Evolutionary conservation across 1,139 yeast species (phyloP).

Genomic region (Pichia sp.): DNA sequence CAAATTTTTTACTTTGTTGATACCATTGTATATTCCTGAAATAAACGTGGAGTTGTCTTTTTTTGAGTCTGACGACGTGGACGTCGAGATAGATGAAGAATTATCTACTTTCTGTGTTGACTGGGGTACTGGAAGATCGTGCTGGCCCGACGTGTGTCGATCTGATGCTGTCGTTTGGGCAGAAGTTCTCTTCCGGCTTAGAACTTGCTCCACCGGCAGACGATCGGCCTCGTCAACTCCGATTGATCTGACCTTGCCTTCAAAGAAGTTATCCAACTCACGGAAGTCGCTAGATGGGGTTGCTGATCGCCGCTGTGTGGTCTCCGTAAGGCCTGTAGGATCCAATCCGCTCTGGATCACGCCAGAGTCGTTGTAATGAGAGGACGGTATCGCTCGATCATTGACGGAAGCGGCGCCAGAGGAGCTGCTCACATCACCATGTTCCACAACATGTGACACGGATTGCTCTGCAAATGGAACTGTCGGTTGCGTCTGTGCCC

Average conservation of each 20-base stretch:
- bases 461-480: background rate
- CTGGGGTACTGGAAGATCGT: background rate
- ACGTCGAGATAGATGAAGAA: background rate
- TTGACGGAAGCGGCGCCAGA: background rate
- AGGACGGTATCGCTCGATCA: background rate
- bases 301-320: background rate
- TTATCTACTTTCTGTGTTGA: slow-evolving; percentile 1
- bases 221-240: slow-evolving; percentile 15
- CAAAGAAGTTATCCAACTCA: slow-evolving; percentile 16
- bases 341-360: no score
- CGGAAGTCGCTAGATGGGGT: background rate
- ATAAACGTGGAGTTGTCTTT: background rate
- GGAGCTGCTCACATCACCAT: background rate
- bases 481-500: background rate
- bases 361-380: no score
- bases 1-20: background rate
- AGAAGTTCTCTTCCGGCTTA: background rate
- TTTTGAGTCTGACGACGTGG: background rate
- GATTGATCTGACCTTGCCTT: slow-evolving; percentile 18
- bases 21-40: slow-evolving; percentile 1
- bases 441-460: slow-evolving; percentile 7
- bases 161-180: background rate
- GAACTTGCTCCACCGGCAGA: slow-evolving; percentile 9
- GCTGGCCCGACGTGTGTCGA: background rate
- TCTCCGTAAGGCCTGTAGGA: background rate